These are phyloP conservation scores for Bauhinia variegata DNA, from an alignment of 306 rosid genomes.

Conservation along the genomic window DNA sequence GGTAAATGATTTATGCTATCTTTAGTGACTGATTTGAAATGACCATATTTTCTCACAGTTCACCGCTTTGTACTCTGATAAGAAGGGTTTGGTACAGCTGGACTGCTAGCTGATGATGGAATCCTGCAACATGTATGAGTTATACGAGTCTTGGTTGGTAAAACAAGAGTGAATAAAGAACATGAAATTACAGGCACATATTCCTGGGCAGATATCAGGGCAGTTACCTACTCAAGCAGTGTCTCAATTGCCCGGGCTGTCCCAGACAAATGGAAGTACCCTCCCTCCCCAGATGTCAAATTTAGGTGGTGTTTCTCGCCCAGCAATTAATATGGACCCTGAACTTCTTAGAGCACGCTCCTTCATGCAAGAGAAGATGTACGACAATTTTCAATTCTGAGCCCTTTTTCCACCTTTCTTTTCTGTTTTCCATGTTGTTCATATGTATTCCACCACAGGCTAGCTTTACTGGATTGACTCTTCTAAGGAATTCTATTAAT, in stretches of 20 bases:
- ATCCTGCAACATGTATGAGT: constrained; percentile 37
- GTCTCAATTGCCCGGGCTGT: constrained; percentile 58
- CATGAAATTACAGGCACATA: constrained; percentile 73
- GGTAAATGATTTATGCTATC: background rate
- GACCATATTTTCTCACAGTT: background rate
- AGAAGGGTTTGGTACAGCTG: constrained; percentile 27
- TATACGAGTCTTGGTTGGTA: constrained; percentile 45
- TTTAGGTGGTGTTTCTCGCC: constrained; percentile 51
- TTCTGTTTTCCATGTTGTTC: background rate
- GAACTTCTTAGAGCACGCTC: constrained; percentile 62
- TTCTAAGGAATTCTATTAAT: background rate
- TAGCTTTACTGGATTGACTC: too few relatives aligned
- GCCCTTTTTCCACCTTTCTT: too few relatives aligned
- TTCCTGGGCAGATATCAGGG: too few relatives aligned
- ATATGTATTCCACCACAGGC: too few relatives aligned
- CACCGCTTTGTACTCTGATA: constrained; percentile 1
- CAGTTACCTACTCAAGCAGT: constrained; percentile 76
- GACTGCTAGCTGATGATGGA: constrained; percentile 36
- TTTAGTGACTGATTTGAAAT: background rate
- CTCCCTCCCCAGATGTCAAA: constrained; percentile 59
- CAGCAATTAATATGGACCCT: constrained; percentile 54
- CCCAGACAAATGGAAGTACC: constrained; percentile 63
- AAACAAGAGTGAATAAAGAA: constrained; percentile 42
- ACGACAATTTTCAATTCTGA: constrained; percentile 34
- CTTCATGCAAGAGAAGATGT: constrained; percentile 72